Conservation (phyloP, 2,329 filamentous ascomycete genomes). For the Xylariaceae sp. region DNA sequence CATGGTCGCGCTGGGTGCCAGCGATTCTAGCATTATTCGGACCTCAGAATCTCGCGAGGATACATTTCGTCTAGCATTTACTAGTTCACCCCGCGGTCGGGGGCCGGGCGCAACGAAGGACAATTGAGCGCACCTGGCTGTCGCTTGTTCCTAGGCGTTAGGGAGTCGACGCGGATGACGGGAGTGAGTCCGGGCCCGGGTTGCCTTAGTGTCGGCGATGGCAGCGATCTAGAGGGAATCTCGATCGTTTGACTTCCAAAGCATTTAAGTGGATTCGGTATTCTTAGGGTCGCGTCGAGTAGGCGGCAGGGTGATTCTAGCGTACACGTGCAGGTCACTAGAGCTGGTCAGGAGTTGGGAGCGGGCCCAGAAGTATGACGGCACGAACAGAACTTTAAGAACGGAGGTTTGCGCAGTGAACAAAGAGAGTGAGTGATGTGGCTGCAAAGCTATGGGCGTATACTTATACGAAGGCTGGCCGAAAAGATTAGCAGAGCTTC, state of each 20-base stretch:
- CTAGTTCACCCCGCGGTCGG: conserved; percentile 4
- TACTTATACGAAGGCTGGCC: neutral
- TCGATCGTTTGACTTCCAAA: neutral
- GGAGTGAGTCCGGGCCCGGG: neutral
- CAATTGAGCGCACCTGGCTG: neutral
- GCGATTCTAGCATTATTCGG: conserved; percentile 28
- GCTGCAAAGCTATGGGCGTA: conserved; percentile 1
- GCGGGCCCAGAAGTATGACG: neutral
- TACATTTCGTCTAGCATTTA: conserved; percentile 27
- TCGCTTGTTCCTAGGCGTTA: neutral
- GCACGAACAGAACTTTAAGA: neutral
- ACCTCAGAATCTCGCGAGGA: conserved; percentile 17
- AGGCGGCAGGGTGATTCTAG: neutral
- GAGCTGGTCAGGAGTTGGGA: neutral
- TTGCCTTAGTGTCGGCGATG: neutral
- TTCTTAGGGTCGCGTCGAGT: conserved; percentile 4
- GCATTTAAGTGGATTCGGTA: conserved; percentile 1
- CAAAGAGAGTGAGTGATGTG: conserved; percentile 8
- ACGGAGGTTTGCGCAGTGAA: conserved; percentile 7
- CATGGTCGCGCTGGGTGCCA: conserved; percentile 23
- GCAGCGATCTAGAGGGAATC: neutral
- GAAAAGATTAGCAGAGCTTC: neutral
- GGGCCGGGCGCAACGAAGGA: neutral
- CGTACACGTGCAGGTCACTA: neutral
- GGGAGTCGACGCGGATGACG: neutral